Evolutionary conservation across 1,284 basidiomycete genomes (phyloP).

Genomic region (Neolentinus lepideus): DNA sequence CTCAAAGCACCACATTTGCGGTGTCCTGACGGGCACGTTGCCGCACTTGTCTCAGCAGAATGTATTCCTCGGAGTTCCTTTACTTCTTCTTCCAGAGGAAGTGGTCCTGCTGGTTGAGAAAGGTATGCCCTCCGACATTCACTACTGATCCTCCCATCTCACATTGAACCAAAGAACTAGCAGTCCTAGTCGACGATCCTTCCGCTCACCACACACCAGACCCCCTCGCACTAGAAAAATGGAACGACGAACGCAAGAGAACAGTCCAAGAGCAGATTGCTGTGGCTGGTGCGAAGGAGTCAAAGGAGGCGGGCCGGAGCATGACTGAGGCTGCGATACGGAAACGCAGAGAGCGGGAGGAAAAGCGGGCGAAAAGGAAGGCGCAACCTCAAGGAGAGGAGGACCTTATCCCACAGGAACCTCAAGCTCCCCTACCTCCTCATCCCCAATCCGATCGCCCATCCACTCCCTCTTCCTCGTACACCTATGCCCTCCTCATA

Average conservation of each 20-base stretch:
- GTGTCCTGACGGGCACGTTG: conserved; percentile 84
- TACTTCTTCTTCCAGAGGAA: conserved; percentile 89
- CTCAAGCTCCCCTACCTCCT: conserved; percentile 11
- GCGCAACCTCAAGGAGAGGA: conserved; percentile 7
- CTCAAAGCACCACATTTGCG: conserved; percentile 76
- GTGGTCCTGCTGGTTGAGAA: conserved; percentile 81
- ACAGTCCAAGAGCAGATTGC: conserved; percentile 39
- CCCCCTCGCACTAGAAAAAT: conserved; percentile 40
- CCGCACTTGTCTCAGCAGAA: conserved; percentile 97
- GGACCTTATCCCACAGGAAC: not conserved
- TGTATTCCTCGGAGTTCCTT: conserved; percentile 87
- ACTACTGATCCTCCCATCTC: conserved; percentile 1
- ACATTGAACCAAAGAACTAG: conserved; percentile 45
- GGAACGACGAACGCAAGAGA: conserved; percentile 44
- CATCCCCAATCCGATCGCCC: conserved; percentile 12
- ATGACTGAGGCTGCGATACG: conserved; percentile 50
- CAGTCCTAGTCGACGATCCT: conserved; percentile 73
- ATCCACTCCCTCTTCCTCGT: conserved; percentile 15
- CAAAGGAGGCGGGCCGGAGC: conserved; percentile 33
- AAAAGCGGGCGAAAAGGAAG: conserved; percentile 34
- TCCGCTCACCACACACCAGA: conserved; percentile 56
- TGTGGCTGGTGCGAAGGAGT: conserved; percentile 34
- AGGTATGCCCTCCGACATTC: conserved; percentile 37
- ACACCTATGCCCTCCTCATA: conserved; percentile 49
- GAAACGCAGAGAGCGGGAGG: conserved; percentile 68